These are phyloP conservation scores for Wickerhamomyces bisporus DNA, from an alignment of 805 yeast species.

Conservation along the genomic window DNA sequence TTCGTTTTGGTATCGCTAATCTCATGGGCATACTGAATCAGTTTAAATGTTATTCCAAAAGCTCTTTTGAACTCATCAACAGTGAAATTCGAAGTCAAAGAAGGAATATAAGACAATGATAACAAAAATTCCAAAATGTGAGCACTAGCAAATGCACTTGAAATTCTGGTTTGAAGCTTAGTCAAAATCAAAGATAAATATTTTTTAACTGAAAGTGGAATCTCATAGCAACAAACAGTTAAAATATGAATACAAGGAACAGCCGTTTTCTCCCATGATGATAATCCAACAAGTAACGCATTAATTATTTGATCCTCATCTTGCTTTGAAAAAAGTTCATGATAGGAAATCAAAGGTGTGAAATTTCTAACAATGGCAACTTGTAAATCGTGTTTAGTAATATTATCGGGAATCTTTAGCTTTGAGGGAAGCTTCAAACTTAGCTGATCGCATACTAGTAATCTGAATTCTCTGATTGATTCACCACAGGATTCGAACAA, in stretches of 20 bases:
- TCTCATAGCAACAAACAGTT: constrained; percentile 74
- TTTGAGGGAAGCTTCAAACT: constrained; percentile 41
- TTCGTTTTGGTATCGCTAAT: constrained; percentile 20
- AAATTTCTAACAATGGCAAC: constrained; percentile 59
- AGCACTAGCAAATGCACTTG: constrained; percentile 62
- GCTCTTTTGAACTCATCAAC: constrained; percentile 73
- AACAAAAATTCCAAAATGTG: constrained; percentile 73
- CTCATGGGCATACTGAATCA: constrained; percentile 67
- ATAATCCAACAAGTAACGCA: constrained; percentile 54
- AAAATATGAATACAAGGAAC: constrained; percentile 74
- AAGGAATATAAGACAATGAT: constrained; percentile 60
- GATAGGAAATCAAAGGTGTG: constrained; percentile 60
- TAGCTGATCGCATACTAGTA: constrained; percentile 55
- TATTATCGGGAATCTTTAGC: constrained; percentile 35
- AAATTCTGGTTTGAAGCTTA: constrained; percentile 69
- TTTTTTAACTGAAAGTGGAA: constrained; percentile 68
- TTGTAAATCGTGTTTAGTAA: constrained; percentile 57
- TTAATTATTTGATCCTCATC: constrained; percentile 63
- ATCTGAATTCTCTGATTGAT: constrained; percentile 37
- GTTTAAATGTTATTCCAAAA: constrained; percentile 78
- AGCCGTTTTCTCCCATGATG: constrained; percentile 75
- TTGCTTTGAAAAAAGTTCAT: constrained; percentile 42
- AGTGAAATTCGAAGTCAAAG: constrained; percentile 65
- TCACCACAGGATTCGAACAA: constrained; percentile 42
- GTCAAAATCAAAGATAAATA: constrained; percentile 63